phyloP scores from a whole-genome alignment of 202 grass and related monocot genomes.

The Panicum virgatum region DNA sequence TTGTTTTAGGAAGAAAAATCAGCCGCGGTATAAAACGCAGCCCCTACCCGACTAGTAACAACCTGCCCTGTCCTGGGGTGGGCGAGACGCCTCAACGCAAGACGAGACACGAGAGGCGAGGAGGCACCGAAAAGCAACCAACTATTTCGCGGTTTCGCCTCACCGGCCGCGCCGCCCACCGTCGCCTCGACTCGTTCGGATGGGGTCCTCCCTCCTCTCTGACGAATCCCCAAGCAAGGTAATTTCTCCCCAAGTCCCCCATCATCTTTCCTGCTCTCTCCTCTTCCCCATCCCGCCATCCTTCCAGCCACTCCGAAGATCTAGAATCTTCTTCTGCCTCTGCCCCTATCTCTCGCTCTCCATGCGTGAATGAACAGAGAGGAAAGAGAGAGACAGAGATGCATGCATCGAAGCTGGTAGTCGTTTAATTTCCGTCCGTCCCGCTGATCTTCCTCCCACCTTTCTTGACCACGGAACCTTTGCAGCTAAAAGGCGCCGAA shows the following conservation, averaged over 20 bases:
- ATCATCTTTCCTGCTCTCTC: background rate
- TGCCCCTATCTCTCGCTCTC: background rate
- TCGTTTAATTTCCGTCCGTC: slow-evolving; percentile 8
- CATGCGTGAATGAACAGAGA: background rate
- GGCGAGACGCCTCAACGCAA: background rate
- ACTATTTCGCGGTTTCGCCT: background rate
- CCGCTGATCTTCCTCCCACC: slow-evolving; percentile 35
- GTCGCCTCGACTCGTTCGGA: background rate
- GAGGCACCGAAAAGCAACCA: background rate
- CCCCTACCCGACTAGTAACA: background rate
- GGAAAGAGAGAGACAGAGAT: background rate
- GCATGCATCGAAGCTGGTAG: background rate
- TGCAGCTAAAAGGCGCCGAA: slow-evolving; percentile 18
- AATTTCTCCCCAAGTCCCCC: background rate
- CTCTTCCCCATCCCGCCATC: background rate
- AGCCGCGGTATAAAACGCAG: background rate
- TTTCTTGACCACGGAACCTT: slow-evolving; percentile 44
- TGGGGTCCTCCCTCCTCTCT: background rate
- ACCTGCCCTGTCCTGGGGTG: background rate
- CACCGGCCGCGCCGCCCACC: background rate
- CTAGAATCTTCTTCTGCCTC: background rate
- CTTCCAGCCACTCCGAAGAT: background rate
- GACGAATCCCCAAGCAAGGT: background rate
- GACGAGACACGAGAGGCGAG: background rate
- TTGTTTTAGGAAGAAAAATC: background rate